These are phyloP conservation scores for Cyberlindnera americana DNA, from an alignment of 805 yeast genomes.

Conservation along the genomic window DNA sequence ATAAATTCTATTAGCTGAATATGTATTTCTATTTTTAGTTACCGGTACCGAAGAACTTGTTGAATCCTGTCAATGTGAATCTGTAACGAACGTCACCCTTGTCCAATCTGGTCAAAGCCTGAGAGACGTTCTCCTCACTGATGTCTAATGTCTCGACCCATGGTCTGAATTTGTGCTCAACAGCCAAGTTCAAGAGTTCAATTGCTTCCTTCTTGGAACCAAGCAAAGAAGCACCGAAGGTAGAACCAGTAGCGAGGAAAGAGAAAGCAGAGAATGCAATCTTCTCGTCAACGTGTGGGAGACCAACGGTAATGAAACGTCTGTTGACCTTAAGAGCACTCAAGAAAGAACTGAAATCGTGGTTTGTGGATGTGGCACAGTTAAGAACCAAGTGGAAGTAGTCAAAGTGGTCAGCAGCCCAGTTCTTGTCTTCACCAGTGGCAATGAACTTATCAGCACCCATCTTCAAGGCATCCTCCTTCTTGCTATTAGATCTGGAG, in stretches of 20 bases:
- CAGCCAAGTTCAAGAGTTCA: conserved; percentile 64
- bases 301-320: conserved; percentile 60
- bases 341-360: conserved; percentile 48
- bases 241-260: conserved; percentile 46
- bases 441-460: conserved; percentile 56
- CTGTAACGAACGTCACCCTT: conserved; percentile 60
- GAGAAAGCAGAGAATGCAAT: conserved; percentile 45
- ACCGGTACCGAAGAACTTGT: conserved; percentile 34
- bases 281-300: conserved; percentile 47
- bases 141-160: conserved; percentile 62
- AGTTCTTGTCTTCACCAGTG: conserved; percentile 44
- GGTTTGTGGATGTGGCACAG: conserved; percentile 45
- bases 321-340: conserved; percentile 54
- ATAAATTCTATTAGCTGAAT: background rate
- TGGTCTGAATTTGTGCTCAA: conserved; percentile 52
- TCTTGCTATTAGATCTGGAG: conserved; percentile 48
- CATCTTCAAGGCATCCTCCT: conserved; percentile 43
- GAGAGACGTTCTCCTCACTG: conserved; percentile 46
- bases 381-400: conserved; percentile 45
- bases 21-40: background rate
- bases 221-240: conserved; percentile 54
- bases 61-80: conserved; percentile 56
- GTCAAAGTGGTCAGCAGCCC: conserved; percentile 33
- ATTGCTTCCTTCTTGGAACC: conserved; percentile 63
- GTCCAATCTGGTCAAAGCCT: conserved; percentile 53